Evolutionary conservation across 1,284 basidiomycete genomes (phyloP).

Genomic region (Moesziomyces sp.): DNA sequence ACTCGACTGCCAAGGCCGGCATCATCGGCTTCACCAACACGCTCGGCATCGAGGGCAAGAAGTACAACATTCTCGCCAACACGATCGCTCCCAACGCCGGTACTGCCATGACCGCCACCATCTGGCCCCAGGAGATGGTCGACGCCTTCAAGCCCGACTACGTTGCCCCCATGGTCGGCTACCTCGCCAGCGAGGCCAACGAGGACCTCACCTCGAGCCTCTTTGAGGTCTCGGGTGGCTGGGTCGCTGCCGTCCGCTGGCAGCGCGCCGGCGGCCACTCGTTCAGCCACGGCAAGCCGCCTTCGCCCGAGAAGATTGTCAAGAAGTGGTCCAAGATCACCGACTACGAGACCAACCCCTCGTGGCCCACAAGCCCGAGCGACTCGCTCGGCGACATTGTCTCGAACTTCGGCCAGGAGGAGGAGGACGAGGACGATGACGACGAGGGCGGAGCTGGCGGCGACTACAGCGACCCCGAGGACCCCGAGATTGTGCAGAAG

Average conservation of each 20-base stretch:
- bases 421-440: slow-evolving; percentile 60
- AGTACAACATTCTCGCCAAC: slow-evolving; percentile 86
- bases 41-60: slow-evolving; percentile 89
- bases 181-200: slow-evolving; percentile 83
- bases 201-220: slow-evolving; percentile 79
- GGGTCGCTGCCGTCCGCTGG: slow-evolving; percentile 93
- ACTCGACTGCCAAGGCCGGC: slow-evolving; percentile 84
- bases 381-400: slow-evolving; percentile 65
- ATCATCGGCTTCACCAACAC: slow-evolving; percentile 90
- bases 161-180: slow-evolving; percentile 90
- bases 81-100: slow-evolving; percentile 91
- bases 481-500: slow-evolving; percentile 82
- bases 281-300: slow-evolving; percentile 60
- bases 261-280: slow-evolving; percentile 82
- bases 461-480: slow-evolving; percentile 80
- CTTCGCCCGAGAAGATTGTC: slow-evolving; percentile 59
- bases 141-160: slow-evolving; percentile 95
- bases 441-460: slow-evolving; percentile 46
- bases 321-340: slow-evolving; percentile 63
- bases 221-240: slow-evolving; percentile 91
- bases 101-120: slow-evolving; percentile 68
- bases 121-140: slow-evolving; percentile 89
- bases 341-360: slow-evolving; percentile 65
- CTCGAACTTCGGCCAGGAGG: slow-evolving; percentile 58
- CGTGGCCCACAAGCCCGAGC: slow-evolving; percentile 60